phyloP scores from a whole-genome alignment of 352 stramenopile species.

The Globisporangium uncinulatum region DNA sequence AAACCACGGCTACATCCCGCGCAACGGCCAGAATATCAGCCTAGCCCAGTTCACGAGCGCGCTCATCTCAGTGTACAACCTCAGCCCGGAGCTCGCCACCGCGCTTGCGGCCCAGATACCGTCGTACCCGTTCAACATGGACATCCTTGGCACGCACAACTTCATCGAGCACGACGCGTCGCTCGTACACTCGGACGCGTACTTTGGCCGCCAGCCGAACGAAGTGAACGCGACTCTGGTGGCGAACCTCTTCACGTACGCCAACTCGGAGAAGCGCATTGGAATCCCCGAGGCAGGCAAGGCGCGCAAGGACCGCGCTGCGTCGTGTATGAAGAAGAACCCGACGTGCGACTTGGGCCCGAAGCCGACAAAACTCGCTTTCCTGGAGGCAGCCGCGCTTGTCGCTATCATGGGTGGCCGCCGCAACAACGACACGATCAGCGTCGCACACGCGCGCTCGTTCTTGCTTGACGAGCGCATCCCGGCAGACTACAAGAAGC shows the following conservation, averaged over 20 bases:
- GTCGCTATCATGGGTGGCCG: slow-evolving; percentile 22
- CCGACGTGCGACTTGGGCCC: slow-evolving; percentile 27
- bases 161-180: slow-evolving; percentile 39
- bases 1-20: slow-evolving; percentile 28
- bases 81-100: slow-evolving; percentile 8
- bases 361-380: slow-evolving; percentile 24
- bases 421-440: slow-evolving; percentile 13
- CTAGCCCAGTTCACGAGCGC: slow-evolving; percentile 9
- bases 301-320: slow-evolving; percentile 27
- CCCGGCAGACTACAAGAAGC: slow-evolving; percentile 16
- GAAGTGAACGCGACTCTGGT: slow-evolving; percentile 25
- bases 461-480: slow-evolving; percentile 30
- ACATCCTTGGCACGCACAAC: slow-evolving; percentile 25
- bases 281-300: slow-evolving; percentile 24
- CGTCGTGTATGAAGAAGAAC: slow-evolving; percentile 25
- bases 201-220: slow-evolving; percentile 27
- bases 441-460: slow-evolving; percentile 8
- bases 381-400: slow-evolving; percentile 28
- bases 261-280: slow-evolving; percentile 16
- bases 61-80: slow-evolving; percentile 16
- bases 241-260: slow-evolving; percentile 13
- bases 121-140: slow-evolving; percentile 3
- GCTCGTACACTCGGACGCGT: slow-evolving; percentile 43
- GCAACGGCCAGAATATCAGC: slow-evolving; percentile 19
- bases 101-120: slow-evolving; percentile 7